phyloP scores from a whole-genome alignment of 2,329 filamentous ascomycete genomes.

The Ilyonectria mors-panacis region DNA sequence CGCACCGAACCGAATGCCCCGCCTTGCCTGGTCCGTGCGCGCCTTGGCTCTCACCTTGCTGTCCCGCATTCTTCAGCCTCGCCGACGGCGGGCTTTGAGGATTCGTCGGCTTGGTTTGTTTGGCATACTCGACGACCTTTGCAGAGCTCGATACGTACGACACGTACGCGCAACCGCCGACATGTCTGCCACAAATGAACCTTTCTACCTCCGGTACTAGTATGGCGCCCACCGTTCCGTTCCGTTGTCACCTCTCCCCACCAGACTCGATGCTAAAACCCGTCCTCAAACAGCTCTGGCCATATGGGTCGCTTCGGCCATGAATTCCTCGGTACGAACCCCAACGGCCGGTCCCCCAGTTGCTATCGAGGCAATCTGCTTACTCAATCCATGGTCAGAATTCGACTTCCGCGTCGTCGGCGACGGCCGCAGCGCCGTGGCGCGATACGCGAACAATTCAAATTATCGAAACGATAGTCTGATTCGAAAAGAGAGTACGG shows the following conservation, averaged over 20 bases:
- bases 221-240: slow-evolving; percentile 62
- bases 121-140: slow-evolving; percentile 15
- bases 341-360: not conserved
- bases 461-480: slow-evolving; percentile 99
- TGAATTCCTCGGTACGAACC: slow-evolving; percentile 86
- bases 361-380: slow-evolving; percentile 10
- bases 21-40: slow-evolving; percentile 41
- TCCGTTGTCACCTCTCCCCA: not conserved
- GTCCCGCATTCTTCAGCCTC: slow-evolving; percentile 48
- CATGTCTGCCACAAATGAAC: slow-evolving; percentile 81
- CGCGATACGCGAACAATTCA: slow-evolving; percentile 98
- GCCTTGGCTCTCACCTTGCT: slow-evolving; percentile 25
- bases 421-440: slow-evolving; percentile 92
- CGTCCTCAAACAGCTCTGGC: slow-evolving; percentile 78
- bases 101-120: slow-evolving; percentile 24
- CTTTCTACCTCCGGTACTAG: slow-evolving; percentile 99
- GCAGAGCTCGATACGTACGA: slow-evolving; percentile 22
- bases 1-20: slow-evolving; percentile 37
- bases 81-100: slow-evolving; percentile 27
- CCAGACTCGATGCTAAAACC: slow-evolving; percentile 30
- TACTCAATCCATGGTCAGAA: slow-evolving; percentile 68
- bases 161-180: slow-evolving; percentile 45
- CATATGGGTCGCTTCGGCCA: slow-evolving; percentile 98
- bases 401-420: slow-evolving; percentile 96
- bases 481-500: slow-evolving; percentile 98